Conservation (phyloP, 1,284 basidiomycete genomes). For the Irpex sp. region DNA sequence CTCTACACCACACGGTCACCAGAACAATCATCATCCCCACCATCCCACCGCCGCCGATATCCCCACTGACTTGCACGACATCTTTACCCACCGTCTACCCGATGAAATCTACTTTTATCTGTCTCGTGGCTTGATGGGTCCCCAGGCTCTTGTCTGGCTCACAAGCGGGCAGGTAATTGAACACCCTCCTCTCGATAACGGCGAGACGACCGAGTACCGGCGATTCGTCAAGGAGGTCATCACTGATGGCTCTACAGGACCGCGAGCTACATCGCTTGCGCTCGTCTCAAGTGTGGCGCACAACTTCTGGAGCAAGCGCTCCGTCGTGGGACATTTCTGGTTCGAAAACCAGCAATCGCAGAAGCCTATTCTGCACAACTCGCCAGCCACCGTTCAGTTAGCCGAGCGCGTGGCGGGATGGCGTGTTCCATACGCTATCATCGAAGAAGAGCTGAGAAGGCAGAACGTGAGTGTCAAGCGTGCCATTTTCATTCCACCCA, state of each 20-base stretch:
- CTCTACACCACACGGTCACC: constrained; percentile 41
- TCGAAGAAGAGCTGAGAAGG: constrained; percentile 93
- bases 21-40: constrained; percentile 51
- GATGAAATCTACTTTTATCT: constrained; percentile 98
- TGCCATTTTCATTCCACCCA: background rate
- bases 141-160: constrained; percentile 88
- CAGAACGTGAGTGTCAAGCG: constrained; percentile 76
- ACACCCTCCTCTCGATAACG: constrained; percentile 89
- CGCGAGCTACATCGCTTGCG: constrained; percentile 87
- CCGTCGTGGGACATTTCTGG: constrained; percentile 75
- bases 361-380: constrained; percentile 68
- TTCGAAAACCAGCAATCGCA: constrained; percentile 54
- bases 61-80: constrained; percentile 88
- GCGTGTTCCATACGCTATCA: constrained; percentile 84
- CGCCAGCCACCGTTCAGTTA: constrained; percentile 78
- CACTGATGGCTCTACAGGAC: constrained; percentile 89
- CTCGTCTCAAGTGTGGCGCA: constrained; percentile 78
- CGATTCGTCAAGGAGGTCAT: constrained; percentile 95
- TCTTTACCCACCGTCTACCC: constrained; percentile 93
- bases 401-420: constrained; percentile 89
- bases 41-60: constrained; percentile 83
- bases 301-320: constrained; percentile 75
- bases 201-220: constrained; percentile 92
- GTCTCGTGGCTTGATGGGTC: constrained; percentile 86
- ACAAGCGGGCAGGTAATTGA: constrained; percentile 85